Evolutionary conservation across 208 protist genomes (phyloP).

Genomic region (Naegleria fowleri): DNA sequence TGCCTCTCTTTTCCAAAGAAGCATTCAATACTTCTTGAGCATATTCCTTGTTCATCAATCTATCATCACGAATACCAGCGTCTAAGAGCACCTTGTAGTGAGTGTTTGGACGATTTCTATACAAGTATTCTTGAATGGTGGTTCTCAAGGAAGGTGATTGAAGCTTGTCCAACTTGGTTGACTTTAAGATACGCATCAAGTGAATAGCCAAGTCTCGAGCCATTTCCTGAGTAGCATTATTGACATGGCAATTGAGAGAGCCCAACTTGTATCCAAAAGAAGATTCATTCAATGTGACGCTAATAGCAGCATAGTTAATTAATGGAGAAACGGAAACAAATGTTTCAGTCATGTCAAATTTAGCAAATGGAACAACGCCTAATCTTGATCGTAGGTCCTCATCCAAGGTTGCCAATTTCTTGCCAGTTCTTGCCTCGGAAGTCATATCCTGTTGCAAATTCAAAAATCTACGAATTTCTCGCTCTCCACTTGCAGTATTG

Average conservation of each 20-base stretch:
- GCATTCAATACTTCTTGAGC: neutral
- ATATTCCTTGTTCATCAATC: neutral
- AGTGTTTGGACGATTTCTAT: neutral
- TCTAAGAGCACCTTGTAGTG: neutral
- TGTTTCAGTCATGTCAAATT: neutral
- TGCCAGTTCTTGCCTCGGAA: neutral
- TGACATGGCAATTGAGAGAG: neutral
- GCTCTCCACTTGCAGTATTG: neutral
- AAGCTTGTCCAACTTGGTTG: neutral
- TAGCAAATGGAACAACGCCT: neutral
- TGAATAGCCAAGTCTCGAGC: neutral
- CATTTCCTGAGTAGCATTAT: neutral
- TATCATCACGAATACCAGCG: neutral
- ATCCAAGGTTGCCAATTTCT: neutral
- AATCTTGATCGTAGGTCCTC: conserved; percentile 1
- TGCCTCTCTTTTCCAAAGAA: neutral
- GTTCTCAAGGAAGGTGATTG: neutral
- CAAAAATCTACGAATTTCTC: conserved; percentile 17
- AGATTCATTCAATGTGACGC: neutral
- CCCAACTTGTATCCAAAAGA: conserved; percentile 1
- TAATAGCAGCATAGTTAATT: neutral
- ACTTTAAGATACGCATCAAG: neutral
- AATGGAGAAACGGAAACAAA: neutral
- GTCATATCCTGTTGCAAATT: conserved; percentile 24
- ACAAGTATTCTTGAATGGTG: neutral